Evolutionary conservation across 2,329 filamentous ascomycete genomes (phyloP), one percentile per base, ranked within the genome.

Genomic region (Raffaelea deltoideospora): DNA sequence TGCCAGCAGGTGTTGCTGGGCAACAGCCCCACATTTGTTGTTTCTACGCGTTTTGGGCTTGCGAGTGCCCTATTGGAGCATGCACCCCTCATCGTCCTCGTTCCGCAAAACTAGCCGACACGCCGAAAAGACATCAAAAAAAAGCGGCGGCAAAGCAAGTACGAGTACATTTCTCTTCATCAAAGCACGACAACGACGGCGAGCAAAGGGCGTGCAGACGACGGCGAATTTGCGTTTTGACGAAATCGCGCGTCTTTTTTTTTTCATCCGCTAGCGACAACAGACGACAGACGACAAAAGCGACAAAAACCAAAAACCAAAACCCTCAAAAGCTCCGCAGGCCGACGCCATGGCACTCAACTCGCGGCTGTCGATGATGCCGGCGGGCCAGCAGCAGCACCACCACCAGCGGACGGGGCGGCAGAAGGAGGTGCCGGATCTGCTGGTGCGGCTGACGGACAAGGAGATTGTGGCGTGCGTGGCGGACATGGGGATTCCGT

Each of bases 401-500:
- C n/a, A n/a, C n/a, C n/a, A n/a, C n/a, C n/a, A n/a, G n/a, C 67
- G 68, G 37, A 35, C 36, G 24, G 56, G 61, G 40, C 65, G 69
- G 48, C 72, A 70, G 51, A 73, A 72, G 51, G 69, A 74, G 23
- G 65, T 72, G 28, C 64, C 72, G 39, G 64, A 67, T 37, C 67
- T 73, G 51, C 67, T 69, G 37, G 68, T 72, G 48, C 73, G 75
- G 62, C 62, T 76, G 39, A 64, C 70, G 8, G 74, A 76, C 55
- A 67, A 67, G 50, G 90, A 98, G 57, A 95, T 98, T 43, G 88
- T 88, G 48, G 86, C 83, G 54, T 98, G 90, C 58, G 95, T 98
- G 62, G 90, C 80, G 51, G 90, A 96, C 56, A 94, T 96, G 50
- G 88, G 88, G 41, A 87, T 96, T 50, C 77, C 75, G 21, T 95